Base-by-base conservation (phyloP, 2,329 filamentous ascomycete genomes). In the Ophiocordyceps camponoti-saundersi region DNA sequence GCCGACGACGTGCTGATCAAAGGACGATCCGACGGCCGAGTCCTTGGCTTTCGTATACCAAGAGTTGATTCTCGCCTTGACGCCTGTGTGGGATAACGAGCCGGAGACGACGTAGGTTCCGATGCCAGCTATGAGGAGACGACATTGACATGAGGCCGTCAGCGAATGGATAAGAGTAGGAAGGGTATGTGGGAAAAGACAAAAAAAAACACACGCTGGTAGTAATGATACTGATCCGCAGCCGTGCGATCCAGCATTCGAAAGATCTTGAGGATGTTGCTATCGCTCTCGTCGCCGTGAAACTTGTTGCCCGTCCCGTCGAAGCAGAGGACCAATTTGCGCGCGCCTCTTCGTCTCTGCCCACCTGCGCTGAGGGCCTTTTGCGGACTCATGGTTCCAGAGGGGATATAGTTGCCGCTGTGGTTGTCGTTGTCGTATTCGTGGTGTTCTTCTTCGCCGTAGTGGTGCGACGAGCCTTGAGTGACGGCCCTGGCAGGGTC, bases 1-100 rank as follows among this genome's bases (percentile, higher is more conserved):
- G 8, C 80, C 85, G 54, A 92, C 84, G 12, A 92, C 85, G 63
- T 92, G 85, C 48, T 86, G 73, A 53, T 83, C 84, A 52, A 93
- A 90, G 0, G 81, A 86, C 0, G 82, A 82, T 1, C 86, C 86
- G 50, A 93, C 63, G 11, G 85, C 85, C 3, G 82, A 85, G 60
- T 92, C 85, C 53, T 86, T 86, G 49, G 82, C 79, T 54, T 85
- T 85, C 42, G 71, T 64, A 56, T 80, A 82, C 76, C 79, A 84
- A 10, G 77, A 80, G 50, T 72, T 73, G 48, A 84, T 55, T 15
- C 77, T 72, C 7, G 77, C 73, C 21, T 70, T 59, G 0, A 69
- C 55, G 12, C 75, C 70, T 0, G 73, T 81, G 52, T 77, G 73
- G 1, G 72, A 73, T 42, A 82, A 64, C 10, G 71, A 75, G 12